These are phyloP conservation scores for Pyricularia pennisetigena DNA, from an alignment of 2,329 filamentous ascomycete genomes.

Conservation along the genomic window DNA sequence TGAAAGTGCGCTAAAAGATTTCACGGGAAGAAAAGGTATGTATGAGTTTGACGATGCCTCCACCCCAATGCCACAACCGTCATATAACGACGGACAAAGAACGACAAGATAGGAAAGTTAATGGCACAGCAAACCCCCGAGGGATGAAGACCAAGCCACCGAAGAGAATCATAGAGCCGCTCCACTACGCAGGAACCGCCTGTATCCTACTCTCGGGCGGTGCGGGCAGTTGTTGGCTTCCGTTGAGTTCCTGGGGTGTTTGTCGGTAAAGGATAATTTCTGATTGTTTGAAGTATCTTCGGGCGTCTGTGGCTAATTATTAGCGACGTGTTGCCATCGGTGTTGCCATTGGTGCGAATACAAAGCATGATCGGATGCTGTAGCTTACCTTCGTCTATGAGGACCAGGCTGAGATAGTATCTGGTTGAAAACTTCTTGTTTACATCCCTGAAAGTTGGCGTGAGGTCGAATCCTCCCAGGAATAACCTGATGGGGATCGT, in stretches of 20 bases:
- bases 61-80: not conserved
- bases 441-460: constrained; percentile 95
- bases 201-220: constrained; percentile 35
- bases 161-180: not conserved
- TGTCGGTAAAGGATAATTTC: constrained; percentile 96
- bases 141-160: not conserved
- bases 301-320: constrained; percentile 54
- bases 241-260: constrained; percentile 44
- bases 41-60: not conserved
- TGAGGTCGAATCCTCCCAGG: constrained; percentile 93
- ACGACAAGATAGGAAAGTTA: not conserved
- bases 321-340: constrained; percentile 2
- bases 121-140: not conserved
- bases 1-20: not conserved
- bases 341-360: constrained; percentile 8
- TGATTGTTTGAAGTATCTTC: constrained; percentile 97
- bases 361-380: constrained; percentile 3
- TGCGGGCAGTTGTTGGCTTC: constrained; percentile 22
- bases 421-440: constrained; percentile 99
- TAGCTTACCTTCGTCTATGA: constrained; percentile 79
- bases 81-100: not conserved
- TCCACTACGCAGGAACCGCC: constrained; percentile 22
- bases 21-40: not conserved
- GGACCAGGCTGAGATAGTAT: constrained; percentile 92
- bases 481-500: constrained; percentile 97